Conservation (phyloP, 495 filamentous ascomycete species). For the Xylaria nigripes region DNA sequence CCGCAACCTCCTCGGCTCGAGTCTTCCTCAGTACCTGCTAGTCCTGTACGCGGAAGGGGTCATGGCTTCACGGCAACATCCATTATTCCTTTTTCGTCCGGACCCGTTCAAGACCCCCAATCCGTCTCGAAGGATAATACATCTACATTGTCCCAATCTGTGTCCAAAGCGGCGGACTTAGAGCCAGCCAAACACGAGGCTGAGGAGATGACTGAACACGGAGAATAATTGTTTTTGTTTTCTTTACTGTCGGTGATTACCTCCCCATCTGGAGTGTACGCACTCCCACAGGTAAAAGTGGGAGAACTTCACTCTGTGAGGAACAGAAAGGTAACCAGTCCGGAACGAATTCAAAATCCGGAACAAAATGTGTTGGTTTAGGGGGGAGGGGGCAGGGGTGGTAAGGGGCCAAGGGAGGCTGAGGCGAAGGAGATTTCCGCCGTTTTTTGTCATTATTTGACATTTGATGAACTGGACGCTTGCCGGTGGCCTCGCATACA, state of each 20-base stretch:
- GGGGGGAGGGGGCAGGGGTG: not conserved
- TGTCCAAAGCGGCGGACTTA: constrained; percentile 8
- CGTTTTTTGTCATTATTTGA: no score
- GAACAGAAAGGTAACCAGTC: not conserved
- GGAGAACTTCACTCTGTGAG: not conserved
- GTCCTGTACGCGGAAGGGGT: constrained; percentile 19
- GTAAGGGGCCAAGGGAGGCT: no score
- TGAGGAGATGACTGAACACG: constrained; percentile 22
- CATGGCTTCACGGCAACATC: constrained; percentile 29
- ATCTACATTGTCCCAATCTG: constrained; percentile 5
- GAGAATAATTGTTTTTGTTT: not conserved
- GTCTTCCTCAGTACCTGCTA: constrained; percentile 17
- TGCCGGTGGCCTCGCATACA: no score
- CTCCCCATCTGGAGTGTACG: not conserved
- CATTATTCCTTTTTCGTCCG: constrained; percentile 29
- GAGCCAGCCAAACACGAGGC: constrained; percentile 20
- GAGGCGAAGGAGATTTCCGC: no score
- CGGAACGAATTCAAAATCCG: not conserved
- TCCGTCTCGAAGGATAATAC: constrained; percentile 8
- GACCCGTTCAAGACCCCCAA: constrained; percentile 4
- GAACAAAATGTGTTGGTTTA: not conserved
- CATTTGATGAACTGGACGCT: no score
- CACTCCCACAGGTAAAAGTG: not conserved
- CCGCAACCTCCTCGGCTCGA: not conserved
- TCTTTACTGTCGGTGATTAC: not conserved